Percentiles rank a stretch among this genome's conserved stretches.
These are phyloP conservation scores for Amanita pallidorosea DNA, from an alignment of 768 basidiomycete genomes.

Conservation along the genomic window DNA sequence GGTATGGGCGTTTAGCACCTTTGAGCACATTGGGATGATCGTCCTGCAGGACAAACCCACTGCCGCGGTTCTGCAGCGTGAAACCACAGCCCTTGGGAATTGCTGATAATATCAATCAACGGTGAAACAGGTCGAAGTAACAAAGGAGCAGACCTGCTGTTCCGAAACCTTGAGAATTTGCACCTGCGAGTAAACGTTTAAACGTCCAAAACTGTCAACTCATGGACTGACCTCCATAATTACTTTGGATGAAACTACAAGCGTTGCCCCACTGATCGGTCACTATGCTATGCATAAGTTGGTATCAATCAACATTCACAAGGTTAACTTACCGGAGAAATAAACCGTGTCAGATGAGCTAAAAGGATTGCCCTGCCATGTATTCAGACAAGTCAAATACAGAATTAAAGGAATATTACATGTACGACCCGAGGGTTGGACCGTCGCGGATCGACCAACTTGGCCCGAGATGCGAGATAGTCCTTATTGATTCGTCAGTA, in stretches of 20 bases:
- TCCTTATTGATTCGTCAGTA: slow-evolving; percentile 32
- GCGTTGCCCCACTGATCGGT: slow-evolving; percentile 85
- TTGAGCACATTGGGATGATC: slow-evolving; percentile 80
- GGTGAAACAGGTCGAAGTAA: background rate
- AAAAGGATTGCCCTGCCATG: slow-evolving; percentile 60
- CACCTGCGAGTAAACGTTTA: slow-evolving; percentile 2
- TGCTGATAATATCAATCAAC: slow-evolving; percentile 31
- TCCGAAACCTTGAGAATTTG: slow-evolving; percentile 59
- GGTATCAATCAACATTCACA: background rate
- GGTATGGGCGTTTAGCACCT: slow-evolving; percentile 75
- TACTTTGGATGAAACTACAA: slow-evolving; percentile 84
- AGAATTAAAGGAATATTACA: slow-evolving; percentile 26
- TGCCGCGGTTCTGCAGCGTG: slow-evolving; percentile 90
- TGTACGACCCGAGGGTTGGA: slow-evolving; percentile 58
- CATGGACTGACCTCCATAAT: slow-evolving; percentile 55
- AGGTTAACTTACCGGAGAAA: slow-evolving; percentile 53
- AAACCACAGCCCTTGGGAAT: slow-evolving; percentile 94
- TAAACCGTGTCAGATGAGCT: slow-evolving; percentile 92
- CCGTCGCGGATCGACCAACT: slow-evolving; percentile 61
- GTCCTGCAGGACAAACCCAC: slow-evolving; percentile 69
- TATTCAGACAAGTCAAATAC: slow-evolving; percentile 4
- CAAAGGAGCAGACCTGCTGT: slow-evolving; percentile 49
- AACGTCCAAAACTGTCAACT: background rate
- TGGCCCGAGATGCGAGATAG: slow-evolving; percentile 74
- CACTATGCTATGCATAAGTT: slow-evolving; percentile 26